phyloP scores from a whole-genome alignment of 345 rosid species.

The Salix arbutifolia region DNA sequence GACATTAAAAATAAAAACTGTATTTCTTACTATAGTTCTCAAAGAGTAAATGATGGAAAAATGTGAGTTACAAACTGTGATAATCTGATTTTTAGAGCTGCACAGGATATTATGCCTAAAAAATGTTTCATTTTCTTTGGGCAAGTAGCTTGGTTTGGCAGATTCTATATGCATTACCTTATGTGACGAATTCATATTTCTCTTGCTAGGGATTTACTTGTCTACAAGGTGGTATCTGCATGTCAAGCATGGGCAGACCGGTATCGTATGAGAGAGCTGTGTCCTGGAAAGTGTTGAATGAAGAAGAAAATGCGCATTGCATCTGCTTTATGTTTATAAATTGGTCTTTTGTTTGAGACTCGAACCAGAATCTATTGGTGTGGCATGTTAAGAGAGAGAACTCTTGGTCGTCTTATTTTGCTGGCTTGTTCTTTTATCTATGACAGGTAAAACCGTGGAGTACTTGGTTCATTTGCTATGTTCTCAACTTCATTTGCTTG shows the following conservation, averaged over 20 bases:
- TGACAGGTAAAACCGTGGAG: slow-evolving; percentile 3
- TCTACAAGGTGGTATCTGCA: slow-evolving; percentile 87
- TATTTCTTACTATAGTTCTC: no score
- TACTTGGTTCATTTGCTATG: neutral
- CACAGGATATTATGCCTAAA: neutral
- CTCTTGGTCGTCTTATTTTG: slow-evolving; percentile 7
- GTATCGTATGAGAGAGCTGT: slow-evolving; percentile 94
- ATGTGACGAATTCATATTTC: neutral
- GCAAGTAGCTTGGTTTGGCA: neutral
- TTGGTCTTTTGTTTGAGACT: slow-evolving; percentile 88
- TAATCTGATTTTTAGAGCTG: neutral
- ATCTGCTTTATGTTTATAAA: slow-evolving; percentile 90
- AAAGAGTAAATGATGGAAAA: neutral
- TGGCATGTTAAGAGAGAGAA: neutral
- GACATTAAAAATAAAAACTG: no score
- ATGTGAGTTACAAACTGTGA: neutral
- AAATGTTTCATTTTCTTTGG: neutral
- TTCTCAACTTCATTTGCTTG: slow-evolving; percentile 10
- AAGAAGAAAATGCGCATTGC: slow-evolving; percentile 93
- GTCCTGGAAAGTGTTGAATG: slow-evolving; percentile 96
- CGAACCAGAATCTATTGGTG: neutral
- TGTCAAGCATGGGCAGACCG: slow-evolving; percentile 98
- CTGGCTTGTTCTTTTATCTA: slow-evolving; percentile 23
- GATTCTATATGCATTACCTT: neutral
- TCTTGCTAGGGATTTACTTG: slow-evolving; percentile 71